These are phyloP conservation scores for Cystobasidium tubakii DNA, from an alignment of 768 basidiomycete genomes.

Conservation along the genomic window DNA sequence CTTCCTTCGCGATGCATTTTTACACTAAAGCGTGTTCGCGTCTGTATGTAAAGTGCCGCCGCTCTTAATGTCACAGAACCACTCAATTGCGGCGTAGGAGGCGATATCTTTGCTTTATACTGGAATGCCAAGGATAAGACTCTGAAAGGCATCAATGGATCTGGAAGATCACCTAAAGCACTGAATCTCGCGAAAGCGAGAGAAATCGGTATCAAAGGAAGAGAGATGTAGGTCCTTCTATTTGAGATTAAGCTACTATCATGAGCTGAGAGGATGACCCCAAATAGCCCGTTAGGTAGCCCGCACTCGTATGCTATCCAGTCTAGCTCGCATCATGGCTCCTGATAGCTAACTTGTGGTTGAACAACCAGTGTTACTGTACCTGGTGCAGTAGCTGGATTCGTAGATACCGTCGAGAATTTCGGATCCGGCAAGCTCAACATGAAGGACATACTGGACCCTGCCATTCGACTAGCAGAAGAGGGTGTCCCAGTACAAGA, in stretches of 20 bases:
- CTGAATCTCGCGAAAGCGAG: slow-evolving; percentile 69
- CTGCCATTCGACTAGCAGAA: slow-evolving; percentile 85
- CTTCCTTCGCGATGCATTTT: not conserved
- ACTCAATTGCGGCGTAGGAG: slow-evolving; percentile 72
- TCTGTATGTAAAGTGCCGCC: slow-evolving; percentile 57
- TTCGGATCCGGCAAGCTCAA: slow-evolving; percentile 71
- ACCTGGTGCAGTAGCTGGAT: slow-evolving; percentile 83
- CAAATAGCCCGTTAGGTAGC: slow-evolving; percentile 9
- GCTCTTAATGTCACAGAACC: slow-evolving; percentile 86
- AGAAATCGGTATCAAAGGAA: slow-evolving; percentile 62
- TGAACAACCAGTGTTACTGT: slow-evolving; percentile 44
- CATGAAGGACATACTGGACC: slow-evolving; percentile 68
- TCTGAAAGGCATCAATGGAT: slow-evolving; percentile 86
- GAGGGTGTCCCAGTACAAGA: slow-evolving; percentile 59
- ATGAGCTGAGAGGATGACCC: slow-evolving; percentile 58
- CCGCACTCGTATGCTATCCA: not conserved
- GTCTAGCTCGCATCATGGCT: not conserved
- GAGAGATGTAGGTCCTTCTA: slow-evolving; percentile 61
- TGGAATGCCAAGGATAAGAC: slow-evolving; percentile 74
- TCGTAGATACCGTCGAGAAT: slow-evolving; percentile 78
- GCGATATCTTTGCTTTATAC: slow-evolving; percentile 59
- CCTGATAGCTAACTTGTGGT: not conserved
- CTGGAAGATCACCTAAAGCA: slow-evolving; percentile 75
- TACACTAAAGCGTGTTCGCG: not conserved
- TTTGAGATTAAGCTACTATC: slow-evolving; percentile 47